Evolutionary conservation across 2,329 filamentous ascomycete genomes (phyloP).

Genomic region (Clonostachys byssicola): DNA sequence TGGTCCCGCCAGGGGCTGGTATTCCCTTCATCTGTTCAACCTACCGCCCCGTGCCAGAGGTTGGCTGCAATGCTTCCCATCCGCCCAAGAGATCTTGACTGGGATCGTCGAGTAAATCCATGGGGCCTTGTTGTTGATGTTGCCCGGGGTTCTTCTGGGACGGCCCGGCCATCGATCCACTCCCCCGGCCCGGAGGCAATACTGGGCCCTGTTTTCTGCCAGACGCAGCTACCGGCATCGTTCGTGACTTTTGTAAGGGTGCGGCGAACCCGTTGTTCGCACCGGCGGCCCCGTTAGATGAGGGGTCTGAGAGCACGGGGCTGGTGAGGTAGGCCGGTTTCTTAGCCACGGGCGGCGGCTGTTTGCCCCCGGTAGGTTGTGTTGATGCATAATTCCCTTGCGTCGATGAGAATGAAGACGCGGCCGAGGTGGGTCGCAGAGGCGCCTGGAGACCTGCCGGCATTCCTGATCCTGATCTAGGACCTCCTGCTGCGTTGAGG

Average conservation of each 20-base stretch:
- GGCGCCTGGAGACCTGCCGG: constrained; percentile 11
- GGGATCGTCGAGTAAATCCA: constrained; percentile 45
- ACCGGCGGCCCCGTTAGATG: no score
- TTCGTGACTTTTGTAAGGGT: not conserved
- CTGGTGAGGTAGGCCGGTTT: constrained; percentile 53
- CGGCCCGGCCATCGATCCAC: constrained; percentile 2
- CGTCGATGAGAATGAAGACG: constrained; percentile 25
- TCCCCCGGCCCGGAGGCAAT: constrained; percentile 13
- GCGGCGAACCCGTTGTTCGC: no score
- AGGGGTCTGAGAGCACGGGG: no score
- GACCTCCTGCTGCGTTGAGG: no score
- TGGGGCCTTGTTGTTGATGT: constrained; percentile 25
- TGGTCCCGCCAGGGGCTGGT: no score
- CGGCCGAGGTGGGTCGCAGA: constrained; percentile 23
- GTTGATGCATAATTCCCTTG: no score
- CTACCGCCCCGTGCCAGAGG: not conserved
- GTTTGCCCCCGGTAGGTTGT: constrained; percentile 18
- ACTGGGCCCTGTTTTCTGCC: no score
- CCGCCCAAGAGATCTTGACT: constrained; percentile 38
- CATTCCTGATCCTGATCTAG: not conserved
- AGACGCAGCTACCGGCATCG: not conserved
- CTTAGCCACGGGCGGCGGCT: constrained; percentile 54
- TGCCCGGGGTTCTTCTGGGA: no score
- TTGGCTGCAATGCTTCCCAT: constrained; percentile 54
- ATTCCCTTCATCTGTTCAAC: no score